phyloP scores from a whole-genome alignment of 768 basidiomycete genomes.

The Gloeopeniophorella convolvens region DNA sequence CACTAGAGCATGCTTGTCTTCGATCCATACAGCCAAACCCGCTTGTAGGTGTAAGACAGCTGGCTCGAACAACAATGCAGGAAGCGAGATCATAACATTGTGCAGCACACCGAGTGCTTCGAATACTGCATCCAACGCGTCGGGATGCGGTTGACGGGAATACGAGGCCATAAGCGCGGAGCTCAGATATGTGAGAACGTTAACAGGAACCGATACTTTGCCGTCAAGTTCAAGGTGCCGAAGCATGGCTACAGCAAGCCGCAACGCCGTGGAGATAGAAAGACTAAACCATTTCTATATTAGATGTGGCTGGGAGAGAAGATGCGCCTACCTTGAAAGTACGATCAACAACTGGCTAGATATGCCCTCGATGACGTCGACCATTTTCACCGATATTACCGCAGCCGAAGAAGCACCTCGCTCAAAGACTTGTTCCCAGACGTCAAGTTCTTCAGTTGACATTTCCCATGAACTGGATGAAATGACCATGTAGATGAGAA shows the following conservation, averaged over 20 bases:
- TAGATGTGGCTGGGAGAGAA: background rate
- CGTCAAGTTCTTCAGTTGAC: conserved; percentile 10
- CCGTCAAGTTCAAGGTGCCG: conserved; percentile 1
- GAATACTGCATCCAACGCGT: background rate
- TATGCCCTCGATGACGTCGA: conserved; percentile 2
- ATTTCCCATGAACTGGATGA: conserved; percentile 9
- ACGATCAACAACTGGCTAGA: background rate
- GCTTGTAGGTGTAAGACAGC: background rate
- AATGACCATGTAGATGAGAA: background rate
- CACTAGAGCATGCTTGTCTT: conserved; percentile 3
- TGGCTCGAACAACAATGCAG: background rate
- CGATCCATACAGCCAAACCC: conserved; percentile 12
- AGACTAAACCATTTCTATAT: background rate
- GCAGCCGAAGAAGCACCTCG: background rate
- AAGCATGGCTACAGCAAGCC: conserved; percentile 2
- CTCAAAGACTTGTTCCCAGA: conserved; percentile 12
- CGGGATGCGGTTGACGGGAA: conserved; percentile 8
- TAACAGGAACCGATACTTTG: background rate
- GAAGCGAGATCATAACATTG: background rate
- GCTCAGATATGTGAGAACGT: background rate
- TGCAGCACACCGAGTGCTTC: background rate
- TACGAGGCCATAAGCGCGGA: background rate
- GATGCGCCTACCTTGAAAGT: background rate
- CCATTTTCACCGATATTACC: background rate
- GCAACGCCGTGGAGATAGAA: conserved; percentile 4